phyloP scores from a whole-genome alignment of 1,284 basidiomycete genomes.

The Fereydounia khargensis region DNA sequence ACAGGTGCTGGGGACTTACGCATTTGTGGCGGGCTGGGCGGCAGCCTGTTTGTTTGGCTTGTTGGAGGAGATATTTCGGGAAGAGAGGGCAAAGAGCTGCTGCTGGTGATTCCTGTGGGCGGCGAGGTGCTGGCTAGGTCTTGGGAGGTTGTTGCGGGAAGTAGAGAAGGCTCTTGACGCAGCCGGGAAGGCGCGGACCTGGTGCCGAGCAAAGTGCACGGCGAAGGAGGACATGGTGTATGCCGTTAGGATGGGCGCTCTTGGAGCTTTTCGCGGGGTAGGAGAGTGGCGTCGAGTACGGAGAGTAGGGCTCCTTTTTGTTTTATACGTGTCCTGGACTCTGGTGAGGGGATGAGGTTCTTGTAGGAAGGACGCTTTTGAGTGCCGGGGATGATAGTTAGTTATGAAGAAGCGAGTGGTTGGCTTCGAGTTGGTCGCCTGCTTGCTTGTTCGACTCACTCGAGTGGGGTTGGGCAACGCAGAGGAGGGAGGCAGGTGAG shows the following conservation, averaged over 20 bases:
- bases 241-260: not conserved
- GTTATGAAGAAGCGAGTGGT: too few relatives aligned
- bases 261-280: not conserved
- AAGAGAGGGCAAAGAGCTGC: slow-evolving; percentile 22
- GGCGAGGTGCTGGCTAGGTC: slow-evolving; percentile 14
- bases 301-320: not conserved
- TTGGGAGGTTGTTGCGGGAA: slow-evolving; percentile 25
- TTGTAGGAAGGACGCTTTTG: not conserved
- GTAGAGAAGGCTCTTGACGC: slow-evolving; percentile 29
- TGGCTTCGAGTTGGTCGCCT: too few relatives aligned
- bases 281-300: not conserved
- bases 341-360: not conserved
- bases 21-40: slow-evolving; percentile 18
- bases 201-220: slow-evolving; percentile 34
- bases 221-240: slow-evolving; percentile 30
- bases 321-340: not conserved
- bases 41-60: slow-evolving; percentile 34
- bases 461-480: too few relatives aligned
- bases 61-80: slow-evolving; percentile 39
- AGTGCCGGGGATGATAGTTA: not conserved
- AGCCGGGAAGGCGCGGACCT: slow-evolving; percentile 30
- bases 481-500: too few relatives aligned
- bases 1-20: slow-evolving; percentile 1
- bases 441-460: too few relatives aligned
- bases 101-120: slow-evolving; percentile 23